These are phyloP conservation scores for Stipa capillata DNA, from an alignment of 176 grass and related monocot genomes.

Conservation along the genomic window DNA sequence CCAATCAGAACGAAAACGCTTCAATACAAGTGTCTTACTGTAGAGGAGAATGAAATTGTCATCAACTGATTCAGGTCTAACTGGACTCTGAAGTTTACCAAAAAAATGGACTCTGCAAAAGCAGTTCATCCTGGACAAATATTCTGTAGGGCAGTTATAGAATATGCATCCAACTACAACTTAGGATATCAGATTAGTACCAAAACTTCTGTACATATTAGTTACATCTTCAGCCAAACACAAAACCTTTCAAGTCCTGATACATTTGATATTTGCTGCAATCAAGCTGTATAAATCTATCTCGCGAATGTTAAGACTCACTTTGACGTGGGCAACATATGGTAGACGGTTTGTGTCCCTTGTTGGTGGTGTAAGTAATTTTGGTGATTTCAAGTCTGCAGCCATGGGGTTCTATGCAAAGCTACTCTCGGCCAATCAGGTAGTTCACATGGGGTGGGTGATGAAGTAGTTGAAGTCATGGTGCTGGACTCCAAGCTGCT, in stretches of 20 bases:
- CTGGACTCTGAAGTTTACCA: neutral
- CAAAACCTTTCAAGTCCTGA: conserved; percentile 24
- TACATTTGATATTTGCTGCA: conserved; percentile 23
- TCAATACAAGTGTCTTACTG: neutral
- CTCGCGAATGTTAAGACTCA: conserved; percentile 22
- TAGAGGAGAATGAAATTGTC: neutral
- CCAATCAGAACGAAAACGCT: no score
- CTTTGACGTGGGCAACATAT: neutral
- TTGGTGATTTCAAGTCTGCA: neutral
- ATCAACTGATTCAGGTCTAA: conserved; percentile 1
- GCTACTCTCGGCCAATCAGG: conserved; percentile 12
- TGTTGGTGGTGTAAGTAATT: conserved; percentile 17
- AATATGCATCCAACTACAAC: conserved; percentile 21
- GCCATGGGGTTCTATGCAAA: conserved; percentile 13
- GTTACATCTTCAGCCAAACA: conserved; percentile 40
- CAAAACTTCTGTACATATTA: conserved; percentile 57
- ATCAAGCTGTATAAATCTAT: conserved; percentile 31
- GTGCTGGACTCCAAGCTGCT: conserved; percentile 68
- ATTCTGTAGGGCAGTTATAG: neutral
- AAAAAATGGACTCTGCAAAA: neutral
- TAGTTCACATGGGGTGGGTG: conserved; percentile 47
- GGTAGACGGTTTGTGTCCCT: neutral
- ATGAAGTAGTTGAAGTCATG: conserved; percentile 90
- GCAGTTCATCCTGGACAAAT: neutral
- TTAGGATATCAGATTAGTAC: conserved; percentile 38